A percentile compares a stretch with the other conserved stretches of the same genome.
Conservation (phyloP, 2,329 filamentous ascomycete species). For the Chalara sp. region DNA sequence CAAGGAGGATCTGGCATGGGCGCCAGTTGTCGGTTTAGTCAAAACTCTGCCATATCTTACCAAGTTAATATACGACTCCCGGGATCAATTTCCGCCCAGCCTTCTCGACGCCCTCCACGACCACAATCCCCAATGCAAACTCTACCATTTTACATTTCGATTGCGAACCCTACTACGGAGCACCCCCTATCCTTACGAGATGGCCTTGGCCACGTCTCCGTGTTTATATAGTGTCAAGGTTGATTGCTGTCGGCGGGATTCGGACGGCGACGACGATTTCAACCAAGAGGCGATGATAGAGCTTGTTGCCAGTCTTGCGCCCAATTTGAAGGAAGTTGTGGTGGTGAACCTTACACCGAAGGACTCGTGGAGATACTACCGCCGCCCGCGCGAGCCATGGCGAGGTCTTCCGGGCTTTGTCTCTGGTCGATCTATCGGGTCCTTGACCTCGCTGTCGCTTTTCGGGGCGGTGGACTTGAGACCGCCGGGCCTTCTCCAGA, state of each 20-base stretch:
- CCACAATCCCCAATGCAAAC: slow-evolving; percentile 8
- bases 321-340: slow-evolving; percentile 9
- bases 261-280: slow-evolving; percentile 6
- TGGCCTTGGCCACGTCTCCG: slow-evolving; percentile 5
- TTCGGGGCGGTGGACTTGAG: background rate
- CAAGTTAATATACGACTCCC: slow-evolving; percentile 8
- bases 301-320: slow-evolving; percentile 6
- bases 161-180: slow-evolving; percentile 6
- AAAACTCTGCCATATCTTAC: slow-evolving; percentile 2
- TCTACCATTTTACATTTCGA: slow-evolving; percentile 8
- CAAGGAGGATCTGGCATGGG: slow-evolving; percentile 9
- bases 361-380: slow-evolving; percentile 1
- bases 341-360: slow-evolving; percentile 4
- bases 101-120: slow-evolving; percentile 6
- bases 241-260: slow-evolving; percentile 4
- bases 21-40: slow-evolving; percentile 3
- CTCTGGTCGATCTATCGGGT: slow-evolving; percentile 5
- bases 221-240: slow-evolving; percentile 9
- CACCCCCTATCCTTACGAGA: slow-evolving; percentile 6
- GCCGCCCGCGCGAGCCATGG: slow-evolving; percentile 3
- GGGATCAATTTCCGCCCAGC: slow-evolving; percentile 8
- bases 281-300: slow-evolving; percentile 9
- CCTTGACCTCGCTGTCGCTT: slow-evolving; percentile 6
- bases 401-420: slow-evolving; percentile 10
- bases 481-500: slow-evolving; percentile 1